Base-by-base conservation (phyloP, 768 basidiomycete genomes). In the Trametopsis cervina region DNA sequence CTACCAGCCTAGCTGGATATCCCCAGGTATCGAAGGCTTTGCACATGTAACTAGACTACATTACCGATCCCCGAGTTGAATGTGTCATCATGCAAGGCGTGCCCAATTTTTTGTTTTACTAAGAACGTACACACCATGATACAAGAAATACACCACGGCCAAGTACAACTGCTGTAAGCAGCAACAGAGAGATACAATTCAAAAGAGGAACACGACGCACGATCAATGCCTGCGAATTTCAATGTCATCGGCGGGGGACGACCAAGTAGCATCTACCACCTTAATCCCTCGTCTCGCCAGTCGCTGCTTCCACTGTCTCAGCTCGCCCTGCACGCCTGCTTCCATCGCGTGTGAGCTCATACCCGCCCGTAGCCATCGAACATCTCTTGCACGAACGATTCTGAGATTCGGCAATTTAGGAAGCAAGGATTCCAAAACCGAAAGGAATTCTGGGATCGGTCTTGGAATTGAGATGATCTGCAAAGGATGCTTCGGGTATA, bases 281-380 rank as follows among this genome's bases (percentile, higher is more conserved):
- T 73, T 70, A 40, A 91, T 74, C 1, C 76, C 70, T 56, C 75
- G 69, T 47, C 78, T 69, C 10, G 66, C 67, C 25, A 91, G 68
- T 44, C 82, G 74, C 40, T 76, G 72, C 51, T 72, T 73, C 89
- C 89, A 91, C 48, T 80, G 76, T 53, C 71, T 68, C 78, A 91
- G 82, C 61, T 88, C 84, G 37, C 87, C 89, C 64, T 89, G 88
- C 12, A 88, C 75, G 6, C 89, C 89, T 5, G 88, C 76, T 53
- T 75, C 79, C 54, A 77, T 80, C 21, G 89, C 89, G 50, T 74
- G 70, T 0, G 65, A 66, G 6, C 74, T 79, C 63, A 89, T 74
- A 0, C 85, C 88, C 44, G 72, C 74, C 46, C 81, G 67, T 27
- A 90, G 63, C 86, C 88, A 90, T 25, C 78, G 77, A 15, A 87